Evolutionary conservation across 1,284 basidiomycete species (phyloP), one percentile per base, ranked within the genome.

Genomic region (Cutaneotrichosporon daszewskae): DNA sequence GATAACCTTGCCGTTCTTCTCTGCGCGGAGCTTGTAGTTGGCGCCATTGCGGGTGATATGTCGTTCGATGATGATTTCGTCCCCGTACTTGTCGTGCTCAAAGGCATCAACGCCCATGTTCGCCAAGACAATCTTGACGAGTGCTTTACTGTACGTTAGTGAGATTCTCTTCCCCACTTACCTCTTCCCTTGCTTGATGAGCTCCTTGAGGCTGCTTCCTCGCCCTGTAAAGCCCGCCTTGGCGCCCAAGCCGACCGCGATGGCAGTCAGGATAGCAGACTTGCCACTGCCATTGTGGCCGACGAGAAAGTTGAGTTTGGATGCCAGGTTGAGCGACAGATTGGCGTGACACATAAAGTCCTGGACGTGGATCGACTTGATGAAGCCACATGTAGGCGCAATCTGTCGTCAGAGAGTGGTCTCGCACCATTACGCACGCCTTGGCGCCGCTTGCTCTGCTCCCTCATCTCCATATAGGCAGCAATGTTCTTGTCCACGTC

Each of bases 321-420:
- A 83, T 1, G 85, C 88, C 55, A 95, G 88, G 5, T 77, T 75
- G 67, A 95, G 85, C 1, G 77, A 80, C 36, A 92, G 77, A 66
- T 79, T 82, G 61, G 81, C 78, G 73, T 98, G 95, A 66, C 91
- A 96, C 92, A 98, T 96, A 72, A 98, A 98, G 67, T 96, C 85
- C 62, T 82, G 76, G 77, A 95, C 80, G 59, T 87, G 83, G 40
- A 98, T 79, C 19, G 76, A 76, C 59, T 90, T 85, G 53, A 97
- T 86, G 49, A 94, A 83, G 11, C 92, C 94, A 57, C 84, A 79
- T 37, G 32, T 12, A 19, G 36, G 20, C 10, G 25, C 25, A n/a
- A 28, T 7, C 17, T 37, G 36, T 14, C 10, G 22, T 16, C 3
- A 5, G 16, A 14, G 4, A 5, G 14, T 4, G 17, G 14, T n/a